Percentiles rank a stretch among this genome's conserved stretches.
Evolutionary conservation across 2,329 filamentous ascomycete species (phyloP).

Genomic region (Aureobasidium sp.): DNA sequence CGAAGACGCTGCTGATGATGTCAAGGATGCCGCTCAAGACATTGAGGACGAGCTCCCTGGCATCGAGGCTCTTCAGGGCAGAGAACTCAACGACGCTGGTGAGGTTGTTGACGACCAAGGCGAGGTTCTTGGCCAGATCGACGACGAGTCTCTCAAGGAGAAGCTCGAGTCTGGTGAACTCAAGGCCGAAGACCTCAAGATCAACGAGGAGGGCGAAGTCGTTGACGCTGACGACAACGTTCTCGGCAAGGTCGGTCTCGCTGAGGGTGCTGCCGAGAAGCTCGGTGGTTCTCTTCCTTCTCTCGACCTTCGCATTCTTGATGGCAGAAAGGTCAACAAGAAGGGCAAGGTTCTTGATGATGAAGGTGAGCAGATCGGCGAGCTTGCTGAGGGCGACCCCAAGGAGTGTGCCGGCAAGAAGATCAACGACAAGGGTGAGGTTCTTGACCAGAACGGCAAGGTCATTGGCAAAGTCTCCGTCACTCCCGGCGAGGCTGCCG

Average conservation of each 20-base stretch:
- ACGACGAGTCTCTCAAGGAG: slow-evolving; percentile 27
- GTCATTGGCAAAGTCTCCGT: slow-evolving; percentile 42
- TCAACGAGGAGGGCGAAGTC: slow-evolving; percentile 44
- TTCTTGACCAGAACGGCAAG: slow-evolving; percentile 42
- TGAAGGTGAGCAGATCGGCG: slow-evolving; percentile 43
- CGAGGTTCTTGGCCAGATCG: slow-evolving; percentile 40
- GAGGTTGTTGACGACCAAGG: slow-evolving; percentile 42
- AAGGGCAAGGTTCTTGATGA: slow-evolving; percentile 46
- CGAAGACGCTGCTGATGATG: slow-evolving; percentile 23
- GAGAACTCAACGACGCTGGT: slow-evolving; percentile 41
- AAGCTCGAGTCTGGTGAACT: slow-evolving; percentile 30
- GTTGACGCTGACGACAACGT: slow-evolving; percentile 44
- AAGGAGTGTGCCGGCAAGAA: slow-evolving; percentile 38
- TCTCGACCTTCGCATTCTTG: slow-evolving; percentile 39
- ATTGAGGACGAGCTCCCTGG: slow-evolving; percentile 43
- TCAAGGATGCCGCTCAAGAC: slow-evolving; percentile 23
- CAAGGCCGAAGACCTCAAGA: slow-evolving; percentile 39
- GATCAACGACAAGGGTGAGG: slow-evolving; percentile 43
- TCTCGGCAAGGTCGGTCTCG: slow-evolving; percentile 42
- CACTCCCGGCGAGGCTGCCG: slow-evolving; percentile 42
- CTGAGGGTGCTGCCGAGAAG: slow-evolving; percentile 40
- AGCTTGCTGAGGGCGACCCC: slow-evolving; percentile 39
- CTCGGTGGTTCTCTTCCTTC: slow-evolving; percentile 32
- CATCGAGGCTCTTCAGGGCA: slow-evolving; percentile 44
- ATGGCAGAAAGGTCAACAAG: slow-evolving; percentile 50